Base-by-base conservation (phyloP, 2,329 filamentous ascomycete species). In the Periconia sp. region DNA sequence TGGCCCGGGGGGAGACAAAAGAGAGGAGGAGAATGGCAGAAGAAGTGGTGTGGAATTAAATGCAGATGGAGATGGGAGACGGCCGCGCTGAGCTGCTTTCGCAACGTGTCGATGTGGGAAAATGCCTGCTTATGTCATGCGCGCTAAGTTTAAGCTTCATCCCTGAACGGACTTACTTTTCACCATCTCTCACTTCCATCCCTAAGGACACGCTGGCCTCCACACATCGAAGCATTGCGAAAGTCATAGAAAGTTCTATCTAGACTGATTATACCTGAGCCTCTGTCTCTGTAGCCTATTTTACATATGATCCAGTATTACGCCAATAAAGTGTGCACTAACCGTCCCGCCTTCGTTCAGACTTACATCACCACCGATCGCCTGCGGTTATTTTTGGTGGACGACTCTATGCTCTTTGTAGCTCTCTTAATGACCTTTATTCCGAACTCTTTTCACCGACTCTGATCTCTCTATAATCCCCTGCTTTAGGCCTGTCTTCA, bases 21-120 rank as follows among this genome's bases (percentile, higher is more conserved):
- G 62, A 61, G 64, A 66, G 48, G 57, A 58, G 50, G 43, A 54
- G 59, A 61, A 61, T 47, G 53, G 52, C 57, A 56, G 55, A 56
- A 48, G 55, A 50, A 50, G 46, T 48, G 48, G 53, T 57, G 55
- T 41, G 48, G 54, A 45, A 56, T 53, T 52, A 44, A 24, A 36
- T 43, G 36, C 48, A 47, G 26, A 29, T 55, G 50, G 52, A 53
- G 59, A 61, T 63, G 59, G 52, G 48, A 59, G 63, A 62, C 63
- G 57, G 57, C 56, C 54, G 54, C 47, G 38, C 40, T 51, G 52
- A 56, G 53, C 54, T 59, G 15, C 54, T 57, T 52, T 45, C 43
- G 57, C 59, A 63, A 63, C 59, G 61, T 63, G 58, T 54, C 57
- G 57, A 56, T 54, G 62, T 46, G 54, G 43, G 47, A 53, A 51